Evolutionary conservation across 768 basidiomycete genomes (phyloP), one percentile per base, ranked within the genome.

Genomic region (Pulveroboletus sp.): DNA sequence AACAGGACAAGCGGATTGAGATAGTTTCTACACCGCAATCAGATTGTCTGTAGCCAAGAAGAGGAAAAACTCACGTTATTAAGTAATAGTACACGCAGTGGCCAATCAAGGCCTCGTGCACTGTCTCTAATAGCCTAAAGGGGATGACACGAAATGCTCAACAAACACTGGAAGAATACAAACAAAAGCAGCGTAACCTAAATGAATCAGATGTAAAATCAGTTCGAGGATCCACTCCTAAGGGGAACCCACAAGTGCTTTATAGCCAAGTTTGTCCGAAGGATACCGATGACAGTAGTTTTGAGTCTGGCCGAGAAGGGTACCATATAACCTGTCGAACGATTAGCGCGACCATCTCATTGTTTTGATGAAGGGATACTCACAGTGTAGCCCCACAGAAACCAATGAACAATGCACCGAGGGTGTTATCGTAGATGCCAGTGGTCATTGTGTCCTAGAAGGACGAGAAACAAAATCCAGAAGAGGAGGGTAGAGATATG

Each of bases 391-490:
- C 76, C 37, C 73, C 64, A 1, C 76, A 72, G 53, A 82, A 82
- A 28, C 84, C 84, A 41, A 83, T 59, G 54, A 83, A 76, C 39
- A 78, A 65, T 15, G 83, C 82, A 32, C 84, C 84, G 12, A 85
- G 73, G 1, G 83, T 84, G 57, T 70, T 74, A 60, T 71, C 64
- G 46, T 77, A 58, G 37, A 37, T 61, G 30, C 8, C 38, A 40
- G 43, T 9, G 26, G 10, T 8, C 67, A 66, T 67, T 27, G 48
- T 42, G 39, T 26, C n/a, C 49, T 36, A 40, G 36, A 33, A 39
- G 21, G 21, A 46, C 27, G 41, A 43, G 51, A 45, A 43, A 28
- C 5, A 27, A 8, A 40, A 32, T 27, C 38, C 21, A 21, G 21
- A 21, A 21, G 3, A 21, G 31, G 12, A 32, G 31, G 31, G 6